phyloP scores from a whole-genome alignment of 1,284 basidiomycete species.

The Ganoderma lucidum region DNA sequence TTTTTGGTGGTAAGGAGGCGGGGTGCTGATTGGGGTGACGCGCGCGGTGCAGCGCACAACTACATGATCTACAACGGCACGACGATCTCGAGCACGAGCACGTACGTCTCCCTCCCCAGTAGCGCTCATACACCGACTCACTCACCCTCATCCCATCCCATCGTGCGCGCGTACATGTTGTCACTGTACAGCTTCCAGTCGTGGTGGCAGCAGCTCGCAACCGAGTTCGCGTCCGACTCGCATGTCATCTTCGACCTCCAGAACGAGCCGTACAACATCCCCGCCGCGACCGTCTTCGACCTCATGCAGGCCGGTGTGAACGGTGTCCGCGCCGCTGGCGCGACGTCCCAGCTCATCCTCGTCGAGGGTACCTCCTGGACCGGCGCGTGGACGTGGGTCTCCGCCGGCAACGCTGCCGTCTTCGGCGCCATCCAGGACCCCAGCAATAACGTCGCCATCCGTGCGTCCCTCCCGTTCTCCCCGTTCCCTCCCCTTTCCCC shows the following conservation, averaged over 20 bases:
- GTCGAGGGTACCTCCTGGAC: slow-evolving; percentile 57
- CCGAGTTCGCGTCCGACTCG: slow-evolving; percentile 58
- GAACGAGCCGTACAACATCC: slow-evolving; percentile 69
- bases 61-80: slow-evolving; percentile 64
- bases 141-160: not conserved
- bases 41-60: slow-evolving; percentile 56
- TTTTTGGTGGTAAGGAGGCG: too few species aligned
- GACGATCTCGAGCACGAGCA: slow-evolving; percentile 55
- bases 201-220: slow-evolving; percentile 62
- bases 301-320: slow-evolving; percentile 70
- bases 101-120: slow-evolving; percentile 44
- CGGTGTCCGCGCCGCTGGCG: slow-evolving; percentile 65
- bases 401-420: slow-evolving; percentile 60
- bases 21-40: not conserved
- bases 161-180: too few species aligned
- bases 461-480: slow-evolving; percentile 41
- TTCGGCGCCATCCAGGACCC: slow-evolving; percentile 64
- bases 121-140: not conserved
- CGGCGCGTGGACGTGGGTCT: slow-evolving; percentile 55
- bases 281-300: slow-evolving; percentile 53
- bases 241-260: slow-evolving; percentile 68
- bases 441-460: slow-evolving; percentile 66
- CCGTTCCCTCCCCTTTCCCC: not conserved
- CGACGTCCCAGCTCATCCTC: slow-evolving; percentile 57
- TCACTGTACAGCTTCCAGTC: slow-evolving; percentile 53